Evolutionary conservation across 441 rosid genomes (phyloP).

Genomic region (Kokia cookei): DNA sequence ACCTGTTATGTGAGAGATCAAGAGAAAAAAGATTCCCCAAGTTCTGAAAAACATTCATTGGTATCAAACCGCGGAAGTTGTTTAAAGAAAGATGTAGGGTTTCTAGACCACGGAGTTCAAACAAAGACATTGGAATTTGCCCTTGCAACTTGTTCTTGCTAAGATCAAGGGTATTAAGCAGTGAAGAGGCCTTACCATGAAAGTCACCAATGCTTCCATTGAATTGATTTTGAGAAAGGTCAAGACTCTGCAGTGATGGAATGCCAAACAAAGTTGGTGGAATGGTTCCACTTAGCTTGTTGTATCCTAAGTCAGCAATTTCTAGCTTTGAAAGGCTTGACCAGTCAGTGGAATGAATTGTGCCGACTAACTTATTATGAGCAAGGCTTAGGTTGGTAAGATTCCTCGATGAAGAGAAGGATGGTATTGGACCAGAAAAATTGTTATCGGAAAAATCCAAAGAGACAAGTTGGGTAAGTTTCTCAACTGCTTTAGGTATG

Average conservation of each 20-base stretch:
- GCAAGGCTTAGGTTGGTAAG: constrained; percentile 6
- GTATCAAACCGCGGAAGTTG: constrained; percentile 29
- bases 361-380: constrained; percentile 3
- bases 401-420: neutral
- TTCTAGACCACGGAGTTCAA: constrained; percentile 13
- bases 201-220: constrained; percentile 6
- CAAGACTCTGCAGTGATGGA: constrained; percentile 19
- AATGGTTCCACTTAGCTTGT: constrained; percentile 24
- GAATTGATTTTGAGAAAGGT: constrained; percentile 29
- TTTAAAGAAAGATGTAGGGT: constrained; percentile 39
- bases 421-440: constrained; percentile 12
- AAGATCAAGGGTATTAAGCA: constrained; percentile 24
- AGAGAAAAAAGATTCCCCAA: constrained; percentile 21
- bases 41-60: neutral
- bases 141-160: constrained; percentile 32
- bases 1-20: constrained; percentile 33
- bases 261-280: constrained; percentile 24
- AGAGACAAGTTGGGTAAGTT: constrained; percentile 2
- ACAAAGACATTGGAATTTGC: constrained; percentile 9
- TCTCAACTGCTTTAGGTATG: neutral
- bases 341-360: neutral
- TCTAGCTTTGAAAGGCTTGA: constrained; percentile 13
- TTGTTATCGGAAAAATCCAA: constrained; percentile 17
- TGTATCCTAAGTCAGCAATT: constrained; percentile 15
- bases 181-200: neutral